Evolutionary conservation across 2,329 filamentous ascomycete genomes (phyloP).

Genomic region (Penicillium sp.): DNA sequence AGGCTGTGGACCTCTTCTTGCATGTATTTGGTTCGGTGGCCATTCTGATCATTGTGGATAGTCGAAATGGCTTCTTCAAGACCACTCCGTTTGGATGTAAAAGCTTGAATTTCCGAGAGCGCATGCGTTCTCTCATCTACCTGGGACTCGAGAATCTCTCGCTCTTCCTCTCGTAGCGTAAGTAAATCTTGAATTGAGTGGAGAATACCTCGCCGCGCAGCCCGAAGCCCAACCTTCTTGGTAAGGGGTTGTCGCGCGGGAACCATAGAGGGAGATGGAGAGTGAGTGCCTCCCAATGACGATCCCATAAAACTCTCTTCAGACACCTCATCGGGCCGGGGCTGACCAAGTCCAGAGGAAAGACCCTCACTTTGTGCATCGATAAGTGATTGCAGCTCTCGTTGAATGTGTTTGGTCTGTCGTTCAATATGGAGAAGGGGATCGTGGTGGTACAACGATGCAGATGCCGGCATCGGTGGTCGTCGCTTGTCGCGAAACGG

Average conservation of each 20-base stretch:
- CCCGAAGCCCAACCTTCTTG: conserved; percentile 48
- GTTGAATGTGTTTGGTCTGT: conserved; percentile 50
- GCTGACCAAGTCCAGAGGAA: conserved; percentile 43
- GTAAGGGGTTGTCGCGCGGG: conserved; percentile 36
- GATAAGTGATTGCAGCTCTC: conserved; percentile 53
- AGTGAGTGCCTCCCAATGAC: conserved; percentile 24
- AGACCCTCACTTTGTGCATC: conserved; percentile 58
- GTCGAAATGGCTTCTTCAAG: conserved; percentile 48
- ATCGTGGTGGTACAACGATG: conserved; percentile 32
- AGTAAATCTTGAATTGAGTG: conserved; percentile 53
- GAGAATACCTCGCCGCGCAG: conserved; percentile 52
- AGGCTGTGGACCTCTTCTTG: conserved; percentile 48
- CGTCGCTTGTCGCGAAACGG: conserved; percentile 22
- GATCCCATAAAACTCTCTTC: conserved; percentile 42
- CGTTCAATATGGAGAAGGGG: conserved; percentile 49
- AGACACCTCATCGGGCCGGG: conserved; percentile 42
- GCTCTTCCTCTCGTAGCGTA: conserved; percentile 52
- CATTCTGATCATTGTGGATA: conserved; percentile 46
- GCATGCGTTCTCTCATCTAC: conserved; percentile 43
- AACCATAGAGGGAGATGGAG: conserved; percentile 33
- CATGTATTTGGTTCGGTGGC: conserved; percentile 41
- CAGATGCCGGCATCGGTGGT: conserved; percentile 27
- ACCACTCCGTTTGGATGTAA: conserved; percentile 46
- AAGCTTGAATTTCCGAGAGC: conserved; percentile 48
- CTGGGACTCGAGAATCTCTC: conserved; percentile 45